These are phyloP conservation scores for Sporothrix pallida DNA, from an alignment of 2,329 filamentous ascomycete genomes.

Conservation along the genomic window DNA sequence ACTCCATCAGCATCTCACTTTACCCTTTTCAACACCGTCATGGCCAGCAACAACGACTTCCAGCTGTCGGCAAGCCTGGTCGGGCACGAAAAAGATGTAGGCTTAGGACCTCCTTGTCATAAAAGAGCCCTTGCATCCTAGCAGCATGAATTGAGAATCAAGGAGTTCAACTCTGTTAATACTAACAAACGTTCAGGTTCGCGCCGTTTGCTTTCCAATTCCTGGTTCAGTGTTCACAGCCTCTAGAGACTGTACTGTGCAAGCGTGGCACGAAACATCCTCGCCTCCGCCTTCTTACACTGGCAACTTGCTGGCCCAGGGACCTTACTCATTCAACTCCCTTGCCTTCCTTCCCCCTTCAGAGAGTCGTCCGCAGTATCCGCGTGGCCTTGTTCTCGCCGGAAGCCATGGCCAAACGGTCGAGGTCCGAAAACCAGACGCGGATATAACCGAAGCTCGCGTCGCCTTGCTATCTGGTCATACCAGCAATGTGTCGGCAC, in stretches of 20 bases:
- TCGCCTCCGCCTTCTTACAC: conserved; percentile 71
- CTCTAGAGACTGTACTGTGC: conserved; percentile 89
- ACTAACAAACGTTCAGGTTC: conserved; percentile 66
- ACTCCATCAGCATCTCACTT: neutral
- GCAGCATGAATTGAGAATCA: too few species aligned
- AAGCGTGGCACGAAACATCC: conserved; percentile 76
- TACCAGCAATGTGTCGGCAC: conserved; percentile 81
- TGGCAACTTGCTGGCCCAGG: conserved; percentile 76
- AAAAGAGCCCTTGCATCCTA: neutral
- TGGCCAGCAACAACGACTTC: conserved; percentile 72
- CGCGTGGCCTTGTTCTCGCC: conserved; percentile 82
- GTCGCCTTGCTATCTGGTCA: conserved; percentile 88
- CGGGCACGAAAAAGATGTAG: conserved; percentile 91
- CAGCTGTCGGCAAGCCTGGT: conserved; percentile 89
- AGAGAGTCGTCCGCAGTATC: conserved; percentile 55
- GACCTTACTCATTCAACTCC: conserved; percentile 85
- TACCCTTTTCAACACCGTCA: neutral
- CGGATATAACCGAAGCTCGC: conserved; percentile 73
- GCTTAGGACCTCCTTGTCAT: conserved; percentile 47
- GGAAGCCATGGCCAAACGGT: conserved; percentile 93
- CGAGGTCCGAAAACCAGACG: conserved; percentile 78
- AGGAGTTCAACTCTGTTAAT: neutral
- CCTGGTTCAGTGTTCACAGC: conserved; percentile 75
- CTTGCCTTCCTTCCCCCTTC: conserved; percentile 77
- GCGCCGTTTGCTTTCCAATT: conserved; percentile 78